These are phyloP conservation scores for Berberis vulgaris DNA, from an alignment of 164 flowering plant genomes.

Conservation along the genomic window DNA sequence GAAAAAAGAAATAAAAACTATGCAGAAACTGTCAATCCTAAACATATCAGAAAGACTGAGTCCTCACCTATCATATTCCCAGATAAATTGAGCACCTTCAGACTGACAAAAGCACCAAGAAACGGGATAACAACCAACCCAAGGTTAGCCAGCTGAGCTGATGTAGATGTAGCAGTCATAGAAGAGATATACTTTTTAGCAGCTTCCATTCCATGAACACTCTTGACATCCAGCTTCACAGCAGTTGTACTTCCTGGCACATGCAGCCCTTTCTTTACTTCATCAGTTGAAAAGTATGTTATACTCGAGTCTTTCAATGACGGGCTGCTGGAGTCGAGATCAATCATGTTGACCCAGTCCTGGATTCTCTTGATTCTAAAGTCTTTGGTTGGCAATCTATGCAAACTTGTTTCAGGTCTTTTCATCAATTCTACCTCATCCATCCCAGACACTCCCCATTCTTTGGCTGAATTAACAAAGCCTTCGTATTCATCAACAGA, in stretches of 20 bases:
- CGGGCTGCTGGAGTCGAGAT: slow-evolving; percentile 43
- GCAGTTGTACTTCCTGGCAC: slow-evolving; percentile 19
- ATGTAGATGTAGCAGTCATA: slow-evolving; percentile 48
- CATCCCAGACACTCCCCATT: slow-evolving; percentile 41
- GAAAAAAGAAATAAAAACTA: neutral
- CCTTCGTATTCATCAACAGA: slow-evolving; percentile 38
- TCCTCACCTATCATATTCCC: slow-evolving; percentile 77
- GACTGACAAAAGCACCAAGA: slow-evolving; percentile 63
- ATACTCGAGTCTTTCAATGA: slow-evolving; percentile 43
- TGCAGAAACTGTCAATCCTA: neutral
- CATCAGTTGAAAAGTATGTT: slow-evolving; percentile 16
- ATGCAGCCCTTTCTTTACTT: slow-evolving; percentile 19
- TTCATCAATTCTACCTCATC: slow-evolving; percentile 27
- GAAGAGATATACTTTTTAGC: slow-evolving; percentile 73
- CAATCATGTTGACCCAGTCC: slow-evolving; percentile 64
- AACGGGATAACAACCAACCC: slow-evolving; percentile 81
- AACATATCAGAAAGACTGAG: neutral
- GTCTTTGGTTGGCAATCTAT: slow-evolving; percentile 38
- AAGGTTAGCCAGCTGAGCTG: slow-evolving; percentile 82
- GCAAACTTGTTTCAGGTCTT: slow-evolving; percentile 22
- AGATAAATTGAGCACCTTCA: slow-evolving; percentile 73
- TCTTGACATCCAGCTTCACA: slow-evolving; percentile 37
- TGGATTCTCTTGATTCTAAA: slow-evolving; percentile 66
- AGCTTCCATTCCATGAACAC: slow-evolving; percentile 58
- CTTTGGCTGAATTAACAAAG: slow-evolving; percentile 39